Evolutionary conservation across 2,329 filamentous ascomycete species (phyloP), one percentile per base, ranked within the genome.

Genomic region (Hypomyces perniciosus): DNA sequence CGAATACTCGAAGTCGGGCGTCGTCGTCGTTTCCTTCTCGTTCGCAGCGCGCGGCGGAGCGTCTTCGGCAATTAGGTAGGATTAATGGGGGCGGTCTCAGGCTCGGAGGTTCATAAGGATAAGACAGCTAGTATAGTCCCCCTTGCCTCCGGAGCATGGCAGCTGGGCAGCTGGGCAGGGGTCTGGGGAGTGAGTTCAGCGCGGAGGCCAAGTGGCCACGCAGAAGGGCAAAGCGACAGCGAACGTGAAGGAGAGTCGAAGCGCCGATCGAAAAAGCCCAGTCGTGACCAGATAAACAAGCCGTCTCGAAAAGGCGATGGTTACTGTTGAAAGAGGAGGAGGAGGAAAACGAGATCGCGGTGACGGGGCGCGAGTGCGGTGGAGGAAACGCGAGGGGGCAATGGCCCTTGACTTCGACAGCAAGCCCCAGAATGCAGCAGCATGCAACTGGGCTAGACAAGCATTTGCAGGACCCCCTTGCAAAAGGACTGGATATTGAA

Each of bases 71-170:
- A 30, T 48, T 43, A 26, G 46, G 46, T 38, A 44, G 37, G 6
- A 10, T 38, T 44, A 26, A 20, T 34, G 34, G 41, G 27, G 40
- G 13, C 33, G 34, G 20, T 20, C 41, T 48, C 33, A 40, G 47
- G 40, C 40, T 29, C 46, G 38, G 44, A 40, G 34, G 47, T 44
- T 33, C 41, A 33, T 38, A 44, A 26, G 30, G 38, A 40, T 46
- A 37, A 50, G 51, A 51, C 51, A 40, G 37, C 41, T 40, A 37
- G 37, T 37, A 49, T 20, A 28, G 48, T 42, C 39, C 48, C 48
- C 51, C 51, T 53, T 42, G 45, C 51, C 42, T 44, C 41, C 38
- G 44, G 44, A 51, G 48, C 48, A 53, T 51, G 51, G 44, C 44
- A 40, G 51, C 39, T 27, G 43, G 51, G 44, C 44, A 40, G 51